Base-by-base conservation (phyloP, 2,329 filamentous ascomycete genomes). In the Exophiala viscosa region DNA sequence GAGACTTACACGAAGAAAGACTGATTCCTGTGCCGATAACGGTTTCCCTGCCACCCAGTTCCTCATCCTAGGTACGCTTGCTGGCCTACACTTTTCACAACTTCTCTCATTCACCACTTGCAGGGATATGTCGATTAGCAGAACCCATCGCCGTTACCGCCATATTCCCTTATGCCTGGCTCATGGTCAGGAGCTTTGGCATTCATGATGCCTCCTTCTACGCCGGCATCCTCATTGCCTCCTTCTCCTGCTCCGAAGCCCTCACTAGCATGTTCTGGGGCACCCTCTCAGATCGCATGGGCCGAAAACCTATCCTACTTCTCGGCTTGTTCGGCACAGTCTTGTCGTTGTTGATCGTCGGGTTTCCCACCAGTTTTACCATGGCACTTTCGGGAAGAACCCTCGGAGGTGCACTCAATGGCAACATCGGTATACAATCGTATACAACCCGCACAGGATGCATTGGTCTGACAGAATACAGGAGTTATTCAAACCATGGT, bases 401-500 rank as follows among this genome's bases (percentile, higher is more conserved):
- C 40, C 67, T 93, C 11, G 91, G 90, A 38, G 90, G 91, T 17
- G 76, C 91, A 10, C 76, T 96, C 50, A 96, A 96, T 69, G 91
- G 91, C 54, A 96, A 96, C 66, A 90, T 95, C 61, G 60, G 60
- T 60, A 58, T n/a, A 50, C 20, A 18, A 31, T n/a, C 11, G n/a
- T 2, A 35, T 10, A 34, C 8, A 7, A 40, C 14, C 10, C 13
- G 17, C 14, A 33, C 38, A 28, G 28, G 18, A 38, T 3, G 9
- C 10, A 8, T 4, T 17, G 5, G 38, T 38, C n/a, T 55, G 32
- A 51, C 38, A 18, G 32, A 17, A 34, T 13, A 13, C 15, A 60
- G 90, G 88, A 23, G 88, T 93, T 33, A 89, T 93, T 60, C 87
- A 95, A 70, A 95, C 90, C 14, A 95, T 95, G 88, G 91, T 96